These are phyloP conservation scores for Solanum sejunctum DNA, from an alignment of 257 asterid species.

Conservation along the genomic window DNA sequence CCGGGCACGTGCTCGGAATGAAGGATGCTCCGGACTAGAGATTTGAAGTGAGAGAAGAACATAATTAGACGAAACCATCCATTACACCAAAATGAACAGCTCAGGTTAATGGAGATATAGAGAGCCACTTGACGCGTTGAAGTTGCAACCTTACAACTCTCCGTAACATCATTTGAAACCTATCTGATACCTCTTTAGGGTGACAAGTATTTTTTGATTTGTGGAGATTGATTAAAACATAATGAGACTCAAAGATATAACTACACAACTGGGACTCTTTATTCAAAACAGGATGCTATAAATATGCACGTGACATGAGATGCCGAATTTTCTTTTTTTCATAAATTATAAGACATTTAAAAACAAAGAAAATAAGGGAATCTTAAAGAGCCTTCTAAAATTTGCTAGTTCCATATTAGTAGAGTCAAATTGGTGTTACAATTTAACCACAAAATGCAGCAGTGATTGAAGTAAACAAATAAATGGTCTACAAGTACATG, in stretches of 20 bases:
- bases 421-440: background rate
- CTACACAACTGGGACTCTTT: background rate
- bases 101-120: background rate
- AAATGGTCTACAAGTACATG: background rate
- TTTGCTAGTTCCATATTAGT: background rate
- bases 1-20: constrained; percentile 59
- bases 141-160: background rate
- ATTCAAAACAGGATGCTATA: background rate
- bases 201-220: background rate
- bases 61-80: background rate
- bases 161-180: background rate
- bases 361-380: background rate
- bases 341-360: background rate
- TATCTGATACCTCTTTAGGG: background rate
- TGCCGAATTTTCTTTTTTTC: background rate
- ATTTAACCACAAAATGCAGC: background rate
- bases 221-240: background rate
- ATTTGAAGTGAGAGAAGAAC: background rate
- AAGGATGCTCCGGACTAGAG: constrained; percentile 90
- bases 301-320: background rate
- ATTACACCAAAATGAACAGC: background rate
- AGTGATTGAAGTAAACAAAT: background rate
- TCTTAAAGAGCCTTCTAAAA: background rate
- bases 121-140: background rate
- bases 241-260: background rate